Evolutionary conservation across 78 protist species (phyloP), one percentile per base, ranked within the genome.

Genomic region (Pelomyxa schiedti): DNA sequence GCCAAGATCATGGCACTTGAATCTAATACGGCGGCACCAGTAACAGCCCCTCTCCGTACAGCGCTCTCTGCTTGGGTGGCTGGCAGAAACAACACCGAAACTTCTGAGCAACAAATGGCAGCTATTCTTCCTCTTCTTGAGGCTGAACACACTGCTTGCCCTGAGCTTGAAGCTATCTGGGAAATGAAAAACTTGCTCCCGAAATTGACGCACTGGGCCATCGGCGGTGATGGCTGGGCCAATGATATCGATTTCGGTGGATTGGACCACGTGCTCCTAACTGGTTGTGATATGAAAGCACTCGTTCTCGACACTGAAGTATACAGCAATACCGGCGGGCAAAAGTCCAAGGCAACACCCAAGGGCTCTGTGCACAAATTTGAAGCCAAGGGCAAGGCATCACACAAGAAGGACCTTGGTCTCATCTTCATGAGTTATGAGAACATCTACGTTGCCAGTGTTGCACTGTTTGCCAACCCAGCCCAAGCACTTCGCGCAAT

Each of bases 141-240:
- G 58, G 58, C 58, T 16, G 32, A 16, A 16, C 16, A 47, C 32
- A 47, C 58, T 16, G n/a, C n/a, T n/a, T n/a, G n/a, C n/a, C 58
- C 58, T 16, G 32, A 24, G 58, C 58, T 47, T 16, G 58, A 47
- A 16, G 58, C 16, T 16, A 47, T 47, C 58, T 16, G 58, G 32
- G 58, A 47, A 16, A 16, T 47, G 32, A 47, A 16, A 16, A 16
- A 47, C 32, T 47, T 16, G 58, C 58, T 47, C 32, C 16, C 58
- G 32, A 47, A 47, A 16, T 16, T 16, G 16, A 80, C 87, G 24
- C 8, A 30, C 52, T 88, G 91, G 92, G 30, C 76, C 22, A 28
- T 92, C 28, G 93, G 92, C 7, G 90, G 90, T 32, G 95, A 92
- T 35, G 93, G 84, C 29, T 88, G 93, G 93, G 91, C 92, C 5